Evolutionary conservation across 352 stramenopile species (phyloP).

Genomic region (Albugo laibachii): DNA sequence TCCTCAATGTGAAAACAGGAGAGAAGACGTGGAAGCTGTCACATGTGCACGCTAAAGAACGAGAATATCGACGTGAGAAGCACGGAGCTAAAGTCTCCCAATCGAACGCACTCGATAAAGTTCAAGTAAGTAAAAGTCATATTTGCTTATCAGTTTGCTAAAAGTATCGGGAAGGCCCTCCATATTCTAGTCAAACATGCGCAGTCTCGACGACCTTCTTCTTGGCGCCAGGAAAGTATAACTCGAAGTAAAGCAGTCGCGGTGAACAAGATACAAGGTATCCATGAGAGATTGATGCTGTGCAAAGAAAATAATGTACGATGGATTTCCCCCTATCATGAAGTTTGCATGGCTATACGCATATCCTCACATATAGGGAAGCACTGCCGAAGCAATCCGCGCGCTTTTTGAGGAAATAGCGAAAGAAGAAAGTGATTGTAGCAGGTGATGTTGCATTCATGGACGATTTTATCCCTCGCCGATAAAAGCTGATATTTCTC

Average conservation of each 20-base stretch:
- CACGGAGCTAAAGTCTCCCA: constrained; percentile 2
- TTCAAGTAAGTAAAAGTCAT: constrained; percentile 14
- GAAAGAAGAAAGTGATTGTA: constrained; percentile 77
- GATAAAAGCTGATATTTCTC: not conserved
- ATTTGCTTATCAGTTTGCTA: not conserved
- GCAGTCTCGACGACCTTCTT: constrained; percentile 57
- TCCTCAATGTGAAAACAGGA: constrained; percentile 59
- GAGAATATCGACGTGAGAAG: constrained; percentile 37
- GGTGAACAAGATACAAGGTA: constrained; percentile 47
- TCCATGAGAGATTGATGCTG: constrained; percentile 61
- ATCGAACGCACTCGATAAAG: constrained; percentile 10
- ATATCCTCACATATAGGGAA: not conserved
- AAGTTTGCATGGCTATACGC: not conserved
- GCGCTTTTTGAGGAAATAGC: constrained; percentile 72
- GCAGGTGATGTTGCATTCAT: constrained; percentile 25
- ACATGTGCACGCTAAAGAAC: constrained; percentile 65
- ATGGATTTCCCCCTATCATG: not conserved
- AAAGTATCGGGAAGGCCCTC: constrained; percentile 18
- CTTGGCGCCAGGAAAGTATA: constrained; percentile 76
- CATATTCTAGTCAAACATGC: constrained; percentile 82
- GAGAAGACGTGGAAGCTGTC: constrained; percentile 79
- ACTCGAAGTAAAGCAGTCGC: constrained; percentile 76
- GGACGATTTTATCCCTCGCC: constrained; percentile 13
- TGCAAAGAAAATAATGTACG: constrained; percentile 22
- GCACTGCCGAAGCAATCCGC: constrained; percentile 20